These are phyloP conservation scores for Metarhizium sp. DNA, from an alignment of 2,329 filamentous ascomycete genomes.

Conservation along the genomic window DNA sequence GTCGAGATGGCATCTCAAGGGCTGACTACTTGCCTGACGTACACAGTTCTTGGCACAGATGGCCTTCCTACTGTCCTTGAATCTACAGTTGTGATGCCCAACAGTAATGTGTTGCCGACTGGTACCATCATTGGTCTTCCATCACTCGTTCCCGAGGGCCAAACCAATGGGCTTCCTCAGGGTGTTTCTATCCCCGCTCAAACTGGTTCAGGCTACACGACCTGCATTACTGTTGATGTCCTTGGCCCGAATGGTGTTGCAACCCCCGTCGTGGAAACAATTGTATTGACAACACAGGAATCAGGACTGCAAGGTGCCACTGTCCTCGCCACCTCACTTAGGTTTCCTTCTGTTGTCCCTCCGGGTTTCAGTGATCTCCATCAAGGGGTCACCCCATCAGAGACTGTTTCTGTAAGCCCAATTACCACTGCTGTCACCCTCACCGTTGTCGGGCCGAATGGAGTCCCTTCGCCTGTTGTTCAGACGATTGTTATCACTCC, in stretches of 20 bases:
- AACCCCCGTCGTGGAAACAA: constrained; percentile 19
- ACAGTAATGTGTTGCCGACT: constrained; percentile 12
- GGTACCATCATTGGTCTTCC: constrained; percentile 9
- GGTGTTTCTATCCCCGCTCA: constrained; percentile 9
- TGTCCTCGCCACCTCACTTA: constrained; percentile 9
- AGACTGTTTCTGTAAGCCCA: constrained; percentile 7
- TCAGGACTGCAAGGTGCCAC: constrained; percentile 3
- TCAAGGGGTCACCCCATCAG: constrained; percentile 9
- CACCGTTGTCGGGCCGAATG: constrained; percentile 21
- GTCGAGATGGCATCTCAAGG: constrained; percentile 3
- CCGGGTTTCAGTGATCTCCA: constrained; percentile 11
- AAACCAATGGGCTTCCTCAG: constrained; percentile 9
- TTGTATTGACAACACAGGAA: constrained; percentile 12
- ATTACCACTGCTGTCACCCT: constrained; percentile 21
- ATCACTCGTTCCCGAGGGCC: constrained; percentile 9
- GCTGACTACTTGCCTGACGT: constrained; percentile 20
- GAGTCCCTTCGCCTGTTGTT: constrained; percentile 20
- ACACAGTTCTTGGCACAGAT: constrained; percentile 19
- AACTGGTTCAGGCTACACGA: constrained; percentile 13
- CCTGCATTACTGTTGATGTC: constrained; percentile 20
- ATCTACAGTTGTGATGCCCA: constrained; percentile 19
- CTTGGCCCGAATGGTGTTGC: constrained; percentile 21
- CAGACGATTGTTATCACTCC: constrained; percentile 22
- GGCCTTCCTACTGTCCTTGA: constrained; percentile 20
- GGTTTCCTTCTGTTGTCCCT: constrained; percentile 11